phyloP scores from a whole-genome alignment of 2,329 filamentous ascomycete species.

The Colletotrichum magnum region DNA sequence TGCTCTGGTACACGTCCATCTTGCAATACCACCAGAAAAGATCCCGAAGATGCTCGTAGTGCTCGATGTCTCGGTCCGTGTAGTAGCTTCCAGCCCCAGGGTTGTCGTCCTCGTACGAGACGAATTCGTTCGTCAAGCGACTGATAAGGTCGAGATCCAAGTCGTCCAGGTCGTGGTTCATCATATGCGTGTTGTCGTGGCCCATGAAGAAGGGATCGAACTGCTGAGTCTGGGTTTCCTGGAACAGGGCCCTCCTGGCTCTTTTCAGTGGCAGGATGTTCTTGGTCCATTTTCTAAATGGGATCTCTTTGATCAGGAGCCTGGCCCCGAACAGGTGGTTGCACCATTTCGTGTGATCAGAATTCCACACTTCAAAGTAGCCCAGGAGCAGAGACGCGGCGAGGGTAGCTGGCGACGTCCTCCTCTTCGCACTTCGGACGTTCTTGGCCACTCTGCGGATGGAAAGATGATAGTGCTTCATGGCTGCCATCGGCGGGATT shows the following conservation, averaged over 20 bases:
- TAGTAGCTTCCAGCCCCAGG: constrained; percentile 47
- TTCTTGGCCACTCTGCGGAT: constrained; percentile 83
- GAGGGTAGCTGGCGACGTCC: constrained; percentile 84
- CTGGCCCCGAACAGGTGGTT: constrained; percentile 89
- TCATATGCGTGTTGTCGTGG: constrained; percentile 42
- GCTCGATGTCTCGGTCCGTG: constrained; percentile 78
- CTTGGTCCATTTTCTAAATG: constrained; percentile 80
- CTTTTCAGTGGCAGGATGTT: constrained; percentile 76
- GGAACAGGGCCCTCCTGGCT: constrained; percentile 53
- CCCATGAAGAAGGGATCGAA: constrained; percentile 45
- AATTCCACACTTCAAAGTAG: constrained; percentile 95
- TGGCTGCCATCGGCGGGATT: constrained; percentile 81
- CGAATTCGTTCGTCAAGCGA: constrained; percentile 56
- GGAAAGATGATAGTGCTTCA: constrained; percentile 93
- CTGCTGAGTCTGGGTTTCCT: constrained; percentile 51
- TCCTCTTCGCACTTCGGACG: constrained; percentile 77
- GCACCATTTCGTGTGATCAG: constrained; percentile 96
- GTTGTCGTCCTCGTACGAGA: constrained; percentile 45
- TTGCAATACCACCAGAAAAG: constrained; percentile 97
- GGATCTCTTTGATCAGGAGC: constrained; percentile 85
- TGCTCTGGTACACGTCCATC: constrained; percentile 92
- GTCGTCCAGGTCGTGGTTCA: constrained; percentile 51
- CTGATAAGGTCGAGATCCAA: constrained; percentile 59
- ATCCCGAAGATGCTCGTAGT: constrained; percentile 86
- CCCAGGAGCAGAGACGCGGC: constrained; percentile 88